These are phyloP conservation scores for Groenewaldozyma auringiensis DNA, from an alignment of 1,139 yeast species.

Conservation along the genomic window DNA sequence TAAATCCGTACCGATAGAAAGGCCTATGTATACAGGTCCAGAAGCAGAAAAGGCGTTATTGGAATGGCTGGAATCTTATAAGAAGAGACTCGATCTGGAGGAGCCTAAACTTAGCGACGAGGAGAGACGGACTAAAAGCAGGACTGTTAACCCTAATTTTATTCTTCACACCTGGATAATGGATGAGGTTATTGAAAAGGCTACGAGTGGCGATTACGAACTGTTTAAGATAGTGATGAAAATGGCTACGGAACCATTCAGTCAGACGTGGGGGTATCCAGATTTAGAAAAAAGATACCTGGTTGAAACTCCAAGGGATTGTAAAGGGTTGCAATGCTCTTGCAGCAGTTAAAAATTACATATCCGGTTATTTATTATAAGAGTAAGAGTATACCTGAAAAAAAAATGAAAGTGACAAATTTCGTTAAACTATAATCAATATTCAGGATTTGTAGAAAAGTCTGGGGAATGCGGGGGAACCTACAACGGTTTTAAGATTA, in stretches of 20 bases:
- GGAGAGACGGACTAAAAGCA: conserved; percentile 29
- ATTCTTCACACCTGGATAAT: conserved; percentile 82
- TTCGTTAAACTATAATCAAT: background rate
- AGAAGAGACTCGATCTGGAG: conserved; percentile 36
- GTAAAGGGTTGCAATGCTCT: conserved; percentile 26
- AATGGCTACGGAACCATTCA: conserved; percentile 33
- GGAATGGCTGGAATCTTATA: conserved; percentile 36
- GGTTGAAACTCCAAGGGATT: conserved; percentile 24
- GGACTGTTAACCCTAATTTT: conserved; percentile 61
- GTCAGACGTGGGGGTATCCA: conserved; percentile 29
- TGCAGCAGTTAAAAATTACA: conserved; percentile 25
- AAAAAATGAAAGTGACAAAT: background rate
- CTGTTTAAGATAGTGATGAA: conserved; percentile 28
- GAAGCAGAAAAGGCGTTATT: conserved; percentile 29
- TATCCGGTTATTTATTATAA: too few relatives aligned
- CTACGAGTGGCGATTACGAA: conserved; percentile 22
- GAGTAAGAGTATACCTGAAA: background rate
- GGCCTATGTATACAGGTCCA: conserved; percentile 12
- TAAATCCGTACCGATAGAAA: background rate
- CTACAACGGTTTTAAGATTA: too few relatives aligned
- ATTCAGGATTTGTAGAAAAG: too few relatives aligned
- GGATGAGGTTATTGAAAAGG: conserved; percentile 59
- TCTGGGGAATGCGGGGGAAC: too few relatives aligned
- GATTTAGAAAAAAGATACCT: conserved; percentile 22
- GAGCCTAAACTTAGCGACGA: conserved; percentile 28